phyloP scores from a whole-genome alignment of 1,284 basidiomycete genomes.

The Cerrena zonata region DNA sequence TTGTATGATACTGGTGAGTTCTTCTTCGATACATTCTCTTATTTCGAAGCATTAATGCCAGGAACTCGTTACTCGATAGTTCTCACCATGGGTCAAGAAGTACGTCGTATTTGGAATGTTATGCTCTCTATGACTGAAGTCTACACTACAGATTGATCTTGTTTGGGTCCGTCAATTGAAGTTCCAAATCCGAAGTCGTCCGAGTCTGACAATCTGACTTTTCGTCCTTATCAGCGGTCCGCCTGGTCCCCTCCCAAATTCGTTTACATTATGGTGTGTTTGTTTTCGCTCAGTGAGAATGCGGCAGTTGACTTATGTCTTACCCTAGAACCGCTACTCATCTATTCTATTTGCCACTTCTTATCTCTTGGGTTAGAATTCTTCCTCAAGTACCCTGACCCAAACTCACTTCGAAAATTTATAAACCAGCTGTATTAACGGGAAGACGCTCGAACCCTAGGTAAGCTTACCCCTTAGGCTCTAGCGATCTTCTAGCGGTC shows the following conservation, averaged over 20 bases:
- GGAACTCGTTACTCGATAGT: no score
- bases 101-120: not conserved
- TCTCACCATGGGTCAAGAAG: slow-evolving; percentile 4
- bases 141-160: no score
- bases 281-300: not conserved
- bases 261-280: slow-evolving; percentile 14
- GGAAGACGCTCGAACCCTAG: slow-evolving; percentile 9
- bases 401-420: not conserved
- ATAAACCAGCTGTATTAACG: slow-evolving; percentile 7
- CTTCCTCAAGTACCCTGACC: no score
- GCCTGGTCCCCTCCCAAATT: slow-evolving; percentile 13
- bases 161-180: no score
- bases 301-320: not conserved
- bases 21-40: not conserved
- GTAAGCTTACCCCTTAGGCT: no score
- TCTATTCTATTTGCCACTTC: slow-evolving; percentile 12
- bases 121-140: not conserved
- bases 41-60: no score
- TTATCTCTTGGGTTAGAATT: slow-evolving; percentile 13
- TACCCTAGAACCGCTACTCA: slow-evolving; percentile 14
- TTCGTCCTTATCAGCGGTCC: slow-evolving; percentile 12
- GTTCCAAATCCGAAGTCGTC: no score
- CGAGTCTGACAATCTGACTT: no score
- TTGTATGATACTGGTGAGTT: slow-evolving; percentile 15
- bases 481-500: no score